Evolutionary conservation across 2,329 filamentous ascomycete genomes (phyloP), one percentile per base, ranked within the genome.

Genomic region (Immersiporthe knoxdaviesiana): DNA sequence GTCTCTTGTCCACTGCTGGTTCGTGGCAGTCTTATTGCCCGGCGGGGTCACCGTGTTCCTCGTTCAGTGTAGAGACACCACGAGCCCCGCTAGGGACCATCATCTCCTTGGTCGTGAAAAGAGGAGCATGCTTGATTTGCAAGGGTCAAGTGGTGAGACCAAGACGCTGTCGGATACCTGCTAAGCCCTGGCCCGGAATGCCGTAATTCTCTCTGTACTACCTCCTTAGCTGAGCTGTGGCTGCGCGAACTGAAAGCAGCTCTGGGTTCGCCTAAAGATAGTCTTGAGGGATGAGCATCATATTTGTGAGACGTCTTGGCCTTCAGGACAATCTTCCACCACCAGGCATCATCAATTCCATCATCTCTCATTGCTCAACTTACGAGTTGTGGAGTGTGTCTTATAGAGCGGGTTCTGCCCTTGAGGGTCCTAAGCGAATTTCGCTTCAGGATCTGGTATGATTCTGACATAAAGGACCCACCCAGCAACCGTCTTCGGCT

Each of bases 361-460:
- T 7, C 16, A 44, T 11, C n/a, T 3, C 44, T n/a, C 7, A 47
- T n/a, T 47, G 44, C 44, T 47, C 21, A n/a, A 47, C 44, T n/a
- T 47, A 47, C 44, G 21, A 16, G 3, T 5, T 44, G 41, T 44
- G 41, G 41, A 21, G 16, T 44, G 4, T 16, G 2, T 47, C 21
- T n/a, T n/a, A n/a, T n/a, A n/a, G n/a, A n/a, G n/a, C 16, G 10
- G 21, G 18, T 7, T 21, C 10, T 47, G 44, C 21, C 44, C n/a
- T n/a, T 47, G 7, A 11, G 16, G 24, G 30, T 18, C 32, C 56
- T 37, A 59, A 59, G 56, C 56, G 56, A 37, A 59, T 21, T 59
- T 59, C 56, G 56, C 56, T 59, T 59, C 16, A 59, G 32, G 32
- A 14, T 6, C 56, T n/a, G 32, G 56, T 32, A n/a, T 59, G 30